phyloP scores from a whole-genome alignment of 2,329 filamentous ascomycete species.

The Amylocarpus encephaloides region DNA sequence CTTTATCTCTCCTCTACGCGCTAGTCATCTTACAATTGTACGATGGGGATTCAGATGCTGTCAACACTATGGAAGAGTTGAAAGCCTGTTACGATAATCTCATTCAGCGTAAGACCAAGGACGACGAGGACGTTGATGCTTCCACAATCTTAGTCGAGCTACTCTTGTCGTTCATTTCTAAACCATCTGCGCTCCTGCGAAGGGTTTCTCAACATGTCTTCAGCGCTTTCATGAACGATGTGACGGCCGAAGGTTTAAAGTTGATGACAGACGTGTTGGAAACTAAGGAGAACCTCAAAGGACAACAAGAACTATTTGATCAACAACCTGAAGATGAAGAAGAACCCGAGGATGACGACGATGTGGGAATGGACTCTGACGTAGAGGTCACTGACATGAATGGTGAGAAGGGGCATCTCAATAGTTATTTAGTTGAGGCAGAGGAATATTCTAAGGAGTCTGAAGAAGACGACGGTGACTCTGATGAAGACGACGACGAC shows the following conservation, averaged over 20 bases:
- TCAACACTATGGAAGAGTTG: conserved; percentile 78
- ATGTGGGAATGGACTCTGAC: conserved; percentile 38
- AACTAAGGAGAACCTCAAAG: conserved; percentile 73
- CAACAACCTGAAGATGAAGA: conserved; percentile 56
- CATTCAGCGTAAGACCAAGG: conserved; percentile 42
- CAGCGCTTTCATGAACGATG: conserved; percentile 67
- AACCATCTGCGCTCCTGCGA: conserved; percentile 75
- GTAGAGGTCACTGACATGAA: conserved; percentile 45
- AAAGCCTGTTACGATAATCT: conserved; percentile 66
- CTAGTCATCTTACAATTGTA: conserved; percentile 84
- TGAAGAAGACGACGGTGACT: conserved; percentile 33
- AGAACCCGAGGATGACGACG: conserved; percentile 37
- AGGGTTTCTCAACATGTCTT: conserved; percentile 88
- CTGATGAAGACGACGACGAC: conserved; percentile 33
- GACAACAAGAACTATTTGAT: conserved; percentile 81
- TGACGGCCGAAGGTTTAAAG: conserved; percentile 67
- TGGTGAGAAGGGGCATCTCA: conserved; percentile 36
- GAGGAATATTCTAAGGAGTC: conserved; percentile 35
- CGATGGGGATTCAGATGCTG: conserved; percentile 79
- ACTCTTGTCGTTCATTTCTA: conserved; percentile 80
- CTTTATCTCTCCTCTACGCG: conserved; percentile 74
- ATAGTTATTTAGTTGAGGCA: conserved; percentile 35
- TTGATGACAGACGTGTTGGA: conserved; percentile 61
- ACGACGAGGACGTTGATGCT: conserved; percentile 46
- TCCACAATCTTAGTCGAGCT: conserved; percentile 80